phyloP scores from a whole-genome alignment of 2,329 filamentous ascomycete species.

The Mariannaea sp. region DNA sequence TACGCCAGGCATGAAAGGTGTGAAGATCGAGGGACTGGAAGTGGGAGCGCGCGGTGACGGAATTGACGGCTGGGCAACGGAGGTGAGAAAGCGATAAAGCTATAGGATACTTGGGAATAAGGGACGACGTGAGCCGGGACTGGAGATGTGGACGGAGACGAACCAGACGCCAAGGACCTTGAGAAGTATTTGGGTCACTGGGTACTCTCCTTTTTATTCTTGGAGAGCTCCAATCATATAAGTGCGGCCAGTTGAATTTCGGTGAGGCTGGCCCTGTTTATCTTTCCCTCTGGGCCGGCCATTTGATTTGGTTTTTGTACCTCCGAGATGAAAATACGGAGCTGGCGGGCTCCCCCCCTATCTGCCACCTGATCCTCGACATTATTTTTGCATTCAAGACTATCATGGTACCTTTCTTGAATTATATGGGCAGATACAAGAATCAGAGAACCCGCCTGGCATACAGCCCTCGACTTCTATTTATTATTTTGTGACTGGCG shows the following conservation, averaged over 20 bases:
- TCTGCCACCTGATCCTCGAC: not conserved
- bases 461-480: constrained; percentile 8
- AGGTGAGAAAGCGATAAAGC: constrained; percentile 78
- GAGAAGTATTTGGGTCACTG: constrained; percentile 15
- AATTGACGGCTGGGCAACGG: constrained; percentile 90
- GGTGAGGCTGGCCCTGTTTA: constrained; percentile 16
- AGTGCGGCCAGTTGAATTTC: constrained; percentile 25
- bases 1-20: constrained; percentile 83
- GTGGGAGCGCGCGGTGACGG: constrained; percentile 87
- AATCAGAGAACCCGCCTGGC: constrained; percentile 1
- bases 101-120: constrained; percentile 5
- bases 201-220: constrained; percentile 22
- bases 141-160: constrained; percentile 26
- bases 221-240: constrained; percentile 15
- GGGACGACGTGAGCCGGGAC: constrained; percentile 14
- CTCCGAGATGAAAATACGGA: constrained; percentile 18
- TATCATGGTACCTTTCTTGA: constrained; percentile 15
- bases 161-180: constrained; percentile 10
- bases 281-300: constrained; percentile 8
- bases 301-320: constrained; percentile 20
- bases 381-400: constrained; percentile 8
- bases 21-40: constrained; percentile 72
- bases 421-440: constrained; percentile 15
- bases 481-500: not conserved
- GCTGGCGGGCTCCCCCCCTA: constrained; percentile 3